These are phyloP conservation scores for Triangularia verruculosa DNA, from an alignment of 2,329 filamentous ascomycete species.

Conservation along the genomic window DNA sequence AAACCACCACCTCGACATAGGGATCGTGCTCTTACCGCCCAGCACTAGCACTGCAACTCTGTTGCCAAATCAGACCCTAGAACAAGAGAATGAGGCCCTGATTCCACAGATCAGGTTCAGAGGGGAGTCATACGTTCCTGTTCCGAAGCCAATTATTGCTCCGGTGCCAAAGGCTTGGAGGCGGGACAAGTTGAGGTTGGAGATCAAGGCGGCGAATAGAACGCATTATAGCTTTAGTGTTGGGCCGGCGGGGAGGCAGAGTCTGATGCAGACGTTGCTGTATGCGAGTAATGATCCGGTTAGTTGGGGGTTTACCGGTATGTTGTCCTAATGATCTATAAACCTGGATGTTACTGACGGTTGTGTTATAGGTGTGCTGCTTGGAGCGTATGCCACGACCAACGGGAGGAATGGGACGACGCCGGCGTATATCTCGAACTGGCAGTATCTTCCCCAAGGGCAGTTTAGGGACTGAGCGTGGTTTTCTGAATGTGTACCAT, in stretches of 20 bases:
- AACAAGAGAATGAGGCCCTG: conserved; percentile 17
- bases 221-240: conserved; percentile 45
- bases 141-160: conserved; percentile 36
- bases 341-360: conserved; percentile 30
- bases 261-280: conserved; percentile 33
- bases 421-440: conserved; percentile 46
- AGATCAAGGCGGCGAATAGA: conserved; percentile 43
- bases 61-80: conserved; percentile 13
- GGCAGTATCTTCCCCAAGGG: conserved; percentile 43
- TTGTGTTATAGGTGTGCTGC: conserved; percentile 42
- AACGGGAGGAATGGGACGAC: conserved; percentile 46
- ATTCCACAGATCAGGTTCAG: conserved; percentile 45
- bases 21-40: conserved; percentile 37
- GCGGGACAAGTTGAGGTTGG: conserved; percentile 35
- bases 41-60: conserved; percentile 28
- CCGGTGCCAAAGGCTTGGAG: conserved; percentile 41
- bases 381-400: conserved; percentile 52
- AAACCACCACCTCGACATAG: conserved; percentile 50
- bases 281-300: conserved; percentile 36
- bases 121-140: conserved; percentile 40
- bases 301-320: conserved; percentile 42
- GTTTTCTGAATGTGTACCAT: not conserved
- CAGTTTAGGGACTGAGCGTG: conserved; percentile 34
- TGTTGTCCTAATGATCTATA: conserved; percentile 17
- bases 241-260: conserved; percentile 34